A percentile compares a stretch with the other conserved stretches of the same genome.
These are phyloP conservation scores for Amanita molliuscula DNA, from an alignment of 768 basidiomycete species.

Conservation along the genomic window DNA sequence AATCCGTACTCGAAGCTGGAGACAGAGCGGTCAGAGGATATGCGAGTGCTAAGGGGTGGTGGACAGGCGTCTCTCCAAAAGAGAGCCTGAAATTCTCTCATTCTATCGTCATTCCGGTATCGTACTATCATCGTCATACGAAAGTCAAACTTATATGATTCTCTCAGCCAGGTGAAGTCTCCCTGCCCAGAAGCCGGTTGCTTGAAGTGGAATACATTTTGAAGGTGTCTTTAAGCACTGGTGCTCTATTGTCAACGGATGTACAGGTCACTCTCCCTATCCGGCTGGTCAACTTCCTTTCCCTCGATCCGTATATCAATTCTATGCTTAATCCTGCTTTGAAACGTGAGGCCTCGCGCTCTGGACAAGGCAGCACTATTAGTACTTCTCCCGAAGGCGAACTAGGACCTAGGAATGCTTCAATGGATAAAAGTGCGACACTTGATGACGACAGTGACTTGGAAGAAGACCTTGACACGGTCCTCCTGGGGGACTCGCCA, in stretches of 20 bases:
- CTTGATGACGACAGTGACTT: neutral
- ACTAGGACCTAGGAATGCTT: neutral
- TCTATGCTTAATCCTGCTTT: slow-evolving; percentile 9
- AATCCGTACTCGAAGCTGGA: slow-evolving; percentile 55
- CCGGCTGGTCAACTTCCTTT: slow-evolving; percentile 73
- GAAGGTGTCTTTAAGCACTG: slow-evolving; percentile 51
- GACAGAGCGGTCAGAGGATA: slow-evolving; percentile 53
- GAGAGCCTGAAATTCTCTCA: slow-evolving; percentile 57
- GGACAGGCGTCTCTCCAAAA: slow-evolving; percentile 67
- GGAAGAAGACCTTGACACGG: neutral
- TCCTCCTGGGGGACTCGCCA: neutral
- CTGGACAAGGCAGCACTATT: neutral
- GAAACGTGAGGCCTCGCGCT: neutral
- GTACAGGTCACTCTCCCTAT: slow-evolving; percentile 66
- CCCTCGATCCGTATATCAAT: slow-evolving; percentile 70
- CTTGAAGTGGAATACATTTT: slow-evolving; percentile 72
- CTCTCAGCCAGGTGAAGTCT: slow-evolving; percentile 54
- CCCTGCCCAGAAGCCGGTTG: slow-evolving; percentile 56
- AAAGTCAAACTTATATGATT: slow-evolving; percentile 4
- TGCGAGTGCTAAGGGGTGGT: slow-evolving; percentile 83
- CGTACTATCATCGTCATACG: slow-evolving; percentile 18
- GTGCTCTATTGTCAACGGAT: slow-evolving; percentile 44
- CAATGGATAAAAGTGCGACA: neutral
- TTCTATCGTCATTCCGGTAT: slow-evolving; percentile 64
- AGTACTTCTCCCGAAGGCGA: neutral